Evolutionary conservation across 257 asterid genomes (phyloP).

Genomic region (Ocimum tenuiflorum): DNA sequence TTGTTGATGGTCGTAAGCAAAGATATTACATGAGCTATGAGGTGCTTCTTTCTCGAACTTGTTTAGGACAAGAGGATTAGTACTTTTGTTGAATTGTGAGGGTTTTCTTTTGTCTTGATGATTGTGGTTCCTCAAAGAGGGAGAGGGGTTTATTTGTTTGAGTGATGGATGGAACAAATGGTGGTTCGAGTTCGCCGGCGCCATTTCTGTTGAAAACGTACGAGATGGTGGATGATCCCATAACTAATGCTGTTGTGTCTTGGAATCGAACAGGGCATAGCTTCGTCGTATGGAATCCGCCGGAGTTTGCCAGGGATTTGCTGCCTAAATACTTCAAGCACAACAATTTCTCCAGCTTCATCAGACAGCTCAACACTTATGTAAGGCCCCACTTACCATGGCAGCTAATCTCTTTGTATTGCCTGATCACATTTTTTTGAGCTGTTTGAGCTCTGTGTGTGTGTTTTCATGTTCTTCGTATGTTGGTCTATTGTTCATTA

Average conservation of each 20-base stretch:
- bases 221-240: slow-evolving; percentile 74
- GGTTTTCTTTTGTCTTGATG: too few relatives aligned
- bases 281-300: slow-evolving; percentile 88
- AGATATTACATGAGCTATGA: not conserved
- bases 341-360: slow-evolving; percentile 88
- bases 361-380: slow-evolving; percentile 86
- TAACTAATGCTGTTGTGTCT: slow-evolving; percentile 57
- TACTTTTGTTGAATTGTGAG: not conserved
- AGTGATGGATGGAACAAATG: slow-evolving; percentile 61
- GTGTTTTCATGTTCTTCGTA: not conserved
- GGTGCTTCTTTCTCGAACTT: not conserved
- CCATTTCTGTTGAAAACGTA: slow-evolving; percentile 84
- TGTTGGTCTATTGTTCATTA: not conserved
- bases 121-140: not conserved
- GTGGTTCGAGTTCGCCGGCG: slow-evolving; percentile 61
- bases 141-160: too few relatives aligned
- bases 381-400: slow-evolving; percentile 44
- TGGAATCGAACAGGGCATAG: slow-evolving; percentile 63
- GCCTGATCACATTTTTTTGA: not conserved
- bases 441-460: not conserved
- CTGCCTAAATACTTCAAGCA: slow-evolving; percentile 85
- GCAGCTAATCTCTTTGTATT: not conserved
- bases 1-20: too few relatives aligned
- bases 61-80: not conserved
- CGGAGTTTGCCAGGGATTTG: slow-evolving; percentile 76